Conservation (phyloP, 2,329 filamentous ascomycete species). For the Monosporascus sp. region DNA sequence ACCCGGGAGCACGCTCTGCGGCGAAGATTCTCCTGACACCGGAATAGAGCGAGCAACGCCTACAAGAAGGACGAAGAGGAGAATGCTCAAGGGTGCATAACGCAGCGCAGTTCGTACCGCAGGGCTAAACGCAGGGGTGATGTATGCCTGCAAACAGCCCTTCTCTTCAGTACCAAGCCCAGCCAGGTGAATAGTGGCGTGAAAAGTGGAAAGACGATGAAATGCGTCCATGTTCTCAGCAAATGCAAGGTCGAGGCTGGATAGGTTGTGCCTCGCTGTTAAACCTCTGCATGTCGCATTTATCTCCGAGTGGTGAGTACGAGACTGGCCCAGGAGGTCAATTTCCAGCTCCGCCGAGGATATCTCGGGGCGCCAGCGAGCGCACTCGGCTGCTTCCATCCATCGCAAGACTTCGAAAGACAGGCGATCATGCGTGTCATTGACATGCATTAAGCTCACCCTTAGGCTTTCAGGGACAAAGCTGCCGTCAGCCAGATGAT, state of each 20-base stretch:
- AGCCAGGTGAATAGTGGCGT: conserved; percentile 6
- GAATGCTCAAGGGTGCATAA: conserved; percentile 10
- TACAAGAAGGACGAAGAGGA: conserved; percentile 13
- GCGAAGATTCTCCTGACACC: background rate
- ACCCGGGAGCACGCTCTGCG: conserved; percentile 11
- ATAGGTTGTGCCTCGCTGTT: background rate
- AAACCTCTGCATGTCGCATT: background rate
- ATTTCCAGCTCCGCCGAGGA: background rate
- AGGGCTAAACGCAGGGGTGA: conserved; percentile 10
- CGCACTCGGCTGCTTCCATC: conserved; percentile 1
- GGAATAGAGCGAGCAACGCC: conserved; percentile 4
- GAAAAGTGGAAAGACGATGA: conserved; percentile 10
- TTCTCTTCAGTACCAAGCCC: conserved; percentile 1
- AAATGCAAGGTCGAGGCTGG: conserved; percentile 1
- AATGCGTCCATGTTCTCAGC: conserved; percentile 5
- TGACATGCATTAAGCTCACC: background rate
- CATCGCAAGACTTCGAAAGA: background rate
- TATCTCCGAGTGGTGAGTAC: background rate
- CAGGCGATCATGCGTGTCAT: conserved; percentile 2
- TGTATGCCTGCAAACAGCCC: conserved; percentile 11
- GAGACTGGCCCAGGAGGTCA: background rate
- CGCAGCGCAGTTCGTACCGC: conserved; percentile 4
- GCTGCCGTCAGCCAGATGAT: background rate
- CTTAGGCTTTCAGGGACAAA: background rate
- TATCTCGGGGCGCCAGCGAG: background rate